Conservation (phyloP, 768 basidiomycete genomes). For the Termitomyces sp. region DNA sequence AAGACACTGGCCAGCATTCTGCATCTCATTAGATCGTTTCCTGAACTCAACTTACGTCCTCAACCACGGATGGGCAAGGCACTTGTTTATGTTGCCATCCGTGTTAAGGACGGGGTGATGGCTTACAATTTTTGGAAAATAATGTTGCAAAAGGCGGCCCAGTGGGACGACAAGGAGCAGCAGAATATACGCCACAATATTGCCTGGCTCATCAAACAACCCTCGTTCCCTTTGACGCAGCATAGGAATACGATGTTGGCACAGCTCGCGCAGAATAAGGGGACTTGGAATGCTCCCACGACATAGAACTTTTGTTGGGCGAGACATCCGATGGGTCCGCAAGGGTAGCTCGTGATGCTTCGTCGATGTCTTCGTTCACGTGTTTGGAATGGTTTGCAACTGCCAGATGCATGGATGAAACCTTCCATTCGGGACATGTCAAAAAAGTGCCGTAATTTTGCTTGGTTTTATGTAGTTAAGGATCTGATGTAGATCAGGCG, state of each 20-base stretch:
- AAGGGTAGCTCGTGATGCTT: background rate
- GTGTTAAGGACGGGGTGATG: constrained; percentile 38
- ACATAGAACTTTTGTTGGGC: background rate
- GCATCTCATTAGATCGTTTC: constrained; percentile 33
- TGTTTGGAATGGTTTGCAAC: constrained; percentile 14
- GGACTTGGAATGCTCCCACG: background rate
- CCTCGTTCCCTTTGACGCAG: constrained; percentile 12
- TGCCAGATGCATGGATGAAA: constrained; percentile 15
- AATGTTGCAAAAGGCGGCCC: constrained; percentile 36
- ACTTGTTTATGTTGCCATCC: constrained; percentile 46
- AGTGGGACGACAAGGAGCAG: constrained; percentile 47
- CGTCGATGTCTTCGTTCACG: constrained; percentile 18
- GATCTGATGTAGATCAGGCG: constrained; percentile 31
- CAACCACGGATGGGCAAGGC: constrained; percentile 45
- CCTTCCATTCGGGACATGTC: constrained; percentile 21
- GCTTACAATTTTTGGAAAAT: constrained; percentile 58
- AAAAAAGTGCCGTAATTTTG: constrained; percentile 27
- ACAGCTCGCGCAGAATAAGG: constrained; percentile 18
- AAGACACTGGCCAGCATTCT: constrained; percentile 35
- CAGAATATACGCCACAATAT: constrained; percentile 35
- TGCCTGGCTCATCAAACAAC: constrained; percentile 21
- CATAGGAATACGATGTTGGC: constrained; percentile 22
- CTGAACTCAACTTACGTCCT: constrained; percentile 26
- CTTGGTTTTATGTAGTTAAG: background rate
- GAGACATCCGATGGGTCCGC: background rate